Base-by-base conservation (phyloP, 2,329 filamentous ascomycete genomes). In the Salinomyces thailandicus region DNA sequence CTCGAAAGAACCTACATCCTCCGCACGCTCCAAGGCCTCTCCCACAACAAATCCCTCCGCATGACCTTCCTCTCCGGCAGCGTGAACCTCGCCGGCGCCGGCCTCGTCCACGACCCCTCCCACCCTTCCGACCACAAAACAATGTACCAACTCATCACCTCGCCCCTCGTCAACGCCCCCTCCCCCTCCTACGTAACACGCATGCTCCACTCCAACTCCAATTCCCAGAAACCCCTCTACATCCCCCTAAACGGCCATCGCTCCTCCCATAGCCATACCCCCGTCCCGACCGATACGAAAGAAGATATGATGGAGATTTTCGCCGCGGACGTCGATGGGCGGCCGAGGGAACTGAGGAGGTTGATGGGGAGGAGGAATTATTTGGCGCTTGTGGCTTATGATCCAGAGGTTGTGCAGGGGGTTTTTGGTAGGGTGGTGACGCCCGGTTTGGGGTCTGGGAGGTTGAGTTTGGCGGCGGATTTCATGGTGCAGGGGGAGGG, bases 281-380 rank as follows among this genome's bases (percentile, higher is more conserved):
- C n/a, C n/a, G 74, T 75, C 46, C 79, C 81, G 1, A 81, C 79
- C 2, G 91, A 98, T 59, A 98, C 91, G 31, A 96, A 98, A 62
- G 91, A 98, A 61, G 91, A 98, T 63, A 98, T 98, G 91, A 93
- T 98, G 83, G 91, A 98, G 67, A 93, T 98, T 48, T 98, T 98
- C 72, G 85, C 91, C 53, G 84, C 81, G 5, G 91, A 98, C 51
- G 85, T 91, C 12, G 85, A 80, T 36, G 89, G 91, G n/a, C 69
- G 76, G 22, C 69, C 78, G 1, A 73, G 87, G 31, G 89, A 95
- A 60, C 71, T 87, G 55, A 87, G 87, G 65, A 83, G 89, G 54
- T 73, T 98, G 35, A 98, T 98, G 86, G 85, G 81, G 1, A 71
- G 89, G 28, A 72, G 91, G 40, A 96, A 95, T 57, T 98, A 96